A percentile compares a stretch with the other conserved stretches of the same genome.
These are phyloP conservation scores for Fusarium avenaceum DNA, from an alignment of 2,329 filamentous ascomycete species.

Conservation along the genomic window DNA sequence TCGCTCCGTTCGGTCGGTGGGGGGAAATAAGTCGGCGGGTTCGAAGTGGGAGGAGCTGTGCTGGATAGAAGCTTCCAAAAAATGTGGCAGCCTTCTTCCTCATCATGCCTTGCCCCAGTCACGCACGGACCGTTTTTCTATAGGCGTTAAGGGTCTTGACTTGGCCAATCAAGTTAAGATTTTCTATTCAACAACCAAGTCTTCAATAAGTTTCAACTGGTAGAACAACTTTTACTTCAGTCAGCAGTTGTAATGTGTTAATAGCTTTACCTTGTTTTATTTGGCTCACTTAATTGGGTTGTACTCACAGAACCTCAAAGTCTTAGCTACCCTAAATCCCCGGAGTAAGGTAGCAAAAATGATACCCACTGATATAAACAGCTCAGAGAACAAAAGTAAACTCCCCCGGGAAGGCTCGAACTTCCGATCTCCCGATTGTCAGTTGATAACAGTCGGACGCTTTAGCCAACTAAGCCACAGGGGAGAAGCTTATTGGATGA, in stretches of 20 bases:
- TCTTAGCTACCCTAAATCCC: background rate
- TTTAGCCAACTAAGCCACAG: constrained; percentile 47
- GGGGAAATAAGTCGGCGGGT: constrained; percentile 47
- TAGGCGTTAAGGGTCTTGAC: constrained; percentile 24
- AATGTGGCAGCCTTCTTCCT: constrained; percentile 62
- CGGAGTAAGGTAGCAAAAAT: constrained; percentile 9
- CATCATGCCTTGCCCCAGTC: constrained; percentile 48
- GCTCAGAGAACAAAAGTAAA: background rate
- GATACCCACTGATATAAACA: constrained; percentile 10
- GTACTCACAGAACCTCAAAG: background rate
- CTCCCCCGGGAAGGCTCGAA: constrained; percentile 51
- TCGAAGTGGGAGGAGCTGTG: constrained; percentile 53
- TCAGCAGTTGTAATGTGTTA: background rate
- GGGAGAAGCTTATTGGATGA: constrained; percentile 30
- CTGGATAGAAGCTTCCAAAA: constrained; percentile 62
- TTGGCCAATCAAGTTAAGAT: constrained; percentile 27
- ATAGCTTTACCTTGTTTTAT: background rate
- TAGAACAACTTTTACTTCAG: background rate
- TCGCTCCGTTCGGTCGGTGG: constrained; percentile 28
- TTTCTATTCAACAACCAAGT: constrained; percentile 19
- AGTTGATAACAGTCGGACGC: constrained; percentile 44
- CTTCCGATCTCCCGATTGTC: constrained; percentile 50
- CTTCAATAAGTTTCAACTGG: background rate
- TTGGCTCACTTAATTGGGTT: background rate
- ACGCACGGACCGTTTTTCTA: constrained; percentile 48